Percentiles rank a stretch among this genome's conserved stretches.
These are phyloP conservation scores for Ceratobasidium theobromae DNA, from an alignment of 1,284 basidiomycete species.

Conservation along the genomic window DNA sequence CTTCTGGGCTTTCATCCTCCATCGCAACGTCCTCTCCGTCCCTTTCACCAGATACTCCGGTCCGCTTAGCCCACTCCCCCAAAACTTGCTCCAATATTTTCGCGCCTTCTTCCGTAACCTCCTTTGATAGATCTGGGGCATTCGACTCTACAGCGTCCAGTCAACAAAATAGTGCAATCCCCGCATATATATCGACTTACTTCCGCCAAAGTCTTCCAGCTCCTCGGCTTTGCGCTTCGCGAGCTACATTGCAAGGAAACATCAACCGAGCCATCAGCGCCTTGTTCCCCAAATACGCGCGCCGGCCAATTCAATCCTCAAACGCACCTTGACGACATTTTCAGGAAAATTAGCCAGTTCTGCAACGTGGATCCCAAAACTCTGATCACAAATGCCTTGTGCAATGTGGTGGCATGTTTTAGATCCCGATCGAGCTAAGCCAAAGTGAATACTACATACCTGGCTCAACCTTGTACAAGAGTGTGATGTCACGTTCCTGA, in stretches of 20 bases:
- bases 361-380: constrained; percentile 98
- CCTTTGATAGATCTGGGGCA: constrained; percentile 53
- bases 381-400: constrained; percentile 92
- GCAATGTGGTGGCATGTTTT: too few species aligned
- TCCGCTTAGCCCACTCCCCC: constrained; percentile 62
- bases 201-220: constrained; percentile 86
- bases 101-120: constrained; percentile 76
- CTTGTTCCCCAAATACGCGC: constrained; percentile 4
- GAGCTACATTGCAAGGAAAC: too few species aligned
- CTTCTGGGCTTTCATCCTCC: constrained; percentile 51
- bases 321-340: constrained; percentile 79
- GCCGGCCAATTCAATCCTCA: background rate
- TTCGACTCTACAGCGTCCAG: constrained; percentile 45
- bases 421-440: too few species aligned
- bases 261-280: constrained; percentile 15
- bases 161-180: background rate
- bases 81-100: constrained; percentile 80
- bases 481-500: constrained; percentile 83
- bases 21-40: constrained; percentile 61
- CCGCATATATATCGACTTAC: constrained; percentile 40
- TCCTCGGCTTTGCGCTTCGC: constrained; percentile 96
- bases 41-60: constrained; percentile 38
- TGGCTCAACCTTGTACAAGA: constrained; percentile 95
- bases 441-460: too few species aligned
- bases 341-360: constrained; percentile 96